Evolutionary conservation across 179 eudicot genomes (phyloP), one percentile per base, ranked within the genome.

Genomic region (Corrigiola litoralis): DNA sequence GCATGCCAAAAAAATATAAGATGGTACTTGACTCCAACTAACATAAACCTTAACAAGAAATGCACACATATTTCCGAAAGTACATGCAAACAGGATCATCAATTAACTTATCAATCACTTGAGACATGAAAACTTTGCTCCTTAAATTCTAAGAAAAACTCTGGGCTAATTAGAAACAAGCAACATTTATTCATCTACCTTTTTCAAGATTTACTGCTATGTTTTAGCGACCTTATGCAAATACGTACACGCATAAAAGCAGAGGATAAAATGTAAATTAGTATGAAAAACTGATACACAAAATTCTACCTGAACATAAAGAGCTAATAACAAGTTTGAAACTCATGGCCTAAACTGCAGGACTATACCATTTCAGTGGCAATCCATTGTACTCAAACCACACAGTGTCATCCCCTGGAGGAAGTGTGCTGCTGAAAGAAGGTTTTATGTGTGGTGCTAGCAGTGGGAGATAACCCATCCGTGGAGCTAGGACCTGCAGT

Each of bases 311-410:
- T 41, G 55, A 18, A 37, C 18, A 61, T 38, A 55, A 36, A 33
- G 37, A 50, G 37, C 3, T 38, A 48, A 54, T 11, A 17, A 25
- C 14, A 33, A 40, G 54, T 16, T 28, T n/a, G 34, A 48, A 16
- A 55, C 27, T 40, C 20, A 74, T 32, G 61, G 27, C 12, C 54
- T 17, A 18, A 56, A 61, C 17, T 38, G 17, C 41, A 56, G 66
- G 49, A 48, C 32, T 54, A 60, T 83, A 94, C 99, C 99, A 94
- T 77, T 90, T 94, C 55, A 94, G 72, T 36, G 99, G 96, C 70
- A 87, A 70, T 33, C 97, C 96, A 69, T 86, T 86, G 82, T 86
- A 94, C 63, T 94, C 99, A 67, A 94, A 94, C 97, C 99, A 94
- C 45, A 90, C 81, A 41, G 97, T 87, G 70, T 94, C 99, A 13